A percentile compares a stretch with the other conserved stretches of the same genome.
Conservation (phyloP, 371 early-diverging fungal species). For the Saksenaea vasiformis region DNA sequence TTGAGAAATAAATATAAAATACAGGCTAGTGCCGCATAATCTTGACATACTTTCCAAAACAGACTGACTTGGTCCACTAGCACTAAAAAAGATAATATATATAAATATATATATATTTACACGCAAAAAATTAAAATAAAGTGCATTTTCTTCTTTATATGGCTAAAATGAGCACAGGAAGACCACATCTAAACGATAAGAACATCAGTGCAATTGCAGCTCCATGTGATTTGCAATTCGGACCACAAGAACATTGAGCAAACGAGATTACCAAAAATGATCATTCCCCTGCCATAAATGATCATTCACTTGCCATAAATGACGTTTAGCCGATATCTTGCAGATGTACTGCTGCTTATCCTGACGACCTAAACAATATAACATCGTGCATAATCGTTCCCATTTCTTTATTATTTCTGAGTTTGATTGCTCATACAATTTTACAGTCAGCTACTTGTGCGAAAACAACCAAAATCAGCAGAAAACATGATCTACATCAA, state of each 20-base stretch:
- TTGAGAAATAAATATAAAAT: neutral
- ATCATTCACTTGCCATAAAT: conserved; percentile 1
- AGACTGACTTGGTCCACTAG: neutral
- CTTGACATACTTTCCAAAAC: neutral
- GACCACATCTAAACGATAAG: neutral
- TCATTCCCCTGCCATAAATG: neutral
- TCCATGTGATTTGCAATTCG: neutral
- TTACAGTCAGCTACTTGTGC: too few species aligned
- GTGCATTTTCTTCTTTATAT: too few species aligned
- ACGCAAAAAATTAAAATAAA: too few species aligned
- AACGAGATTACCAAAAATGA: neutral
- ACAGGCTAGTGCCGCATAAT: neutral
- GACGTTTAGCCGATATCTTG: neutral
- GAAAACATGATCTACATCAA: too few species aligned
- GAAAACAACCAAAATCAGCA: too few species aligned
- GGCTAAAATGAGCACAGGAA: neutral
- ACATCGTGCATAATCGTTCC: too few species aligned
- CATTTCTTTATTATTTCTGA: too few species aligned
- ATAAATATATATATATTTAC: too few species aligned
- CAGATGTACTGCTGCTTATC: neutral
- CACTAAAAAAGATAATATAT: too few species aligned
- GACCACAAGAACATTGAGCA: neutral
- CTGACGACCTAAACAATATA: neutral
- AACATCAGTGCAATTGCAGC: neutral
- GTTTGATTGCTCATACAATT: too few species aligned